These are phyloP conservation scores for Botrytis galanthina DNA, from an alignment of 2,329 filamentous ascomycete genomes.

Conservation along the genomic window DNA sequence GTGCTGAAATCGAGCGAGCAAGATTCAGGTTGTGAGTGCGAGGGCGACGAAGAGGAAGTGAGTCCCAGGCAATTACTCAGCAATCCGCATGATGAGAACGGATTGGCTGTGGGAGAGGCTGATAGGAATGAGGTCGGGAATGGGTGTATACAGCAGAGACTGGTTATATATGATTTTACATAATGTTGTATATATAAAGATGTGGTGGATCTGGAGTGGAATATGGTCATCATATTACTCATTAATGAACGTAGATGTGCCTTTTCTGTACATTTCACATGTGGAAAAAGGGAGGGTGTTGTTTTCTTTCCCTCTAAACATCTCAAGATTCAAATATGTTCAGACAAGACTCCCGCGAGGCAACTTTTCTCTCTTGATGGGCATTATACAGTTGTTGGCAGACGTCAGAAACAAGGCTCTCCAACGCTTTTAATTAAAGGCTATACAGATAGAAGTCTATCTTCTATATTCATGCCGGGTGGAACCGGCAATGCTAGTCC, in stretches of 20 bases:
- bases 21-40: background rate
- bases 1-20: slow-evolving; percentile 47
- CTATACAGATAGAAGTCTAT: background rate
- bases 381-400: background rate
- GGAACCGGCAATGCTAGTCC: background rate
- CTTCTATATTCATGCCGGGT: background rate
- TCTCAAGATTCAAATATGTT: background rate
- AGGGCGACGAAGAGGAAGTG: background rate
- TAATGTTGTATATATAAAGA: background rate
- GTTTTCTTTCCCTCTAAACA: background rate
- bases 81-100: background rate
- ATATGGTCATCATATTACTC: background rate
- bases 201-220: background rate
- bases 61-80: background rate
- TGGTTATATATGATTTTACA: slow-evolving; percentile 71
- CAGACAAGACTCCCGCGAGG: background rate
- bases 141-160: slow-evolving; percentile 45
- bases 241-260: background rate
- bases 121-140: background rate
- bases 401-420: background rate
- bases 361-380: background rate
- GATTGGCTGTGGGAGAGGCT: too few species aligned
- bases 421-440: background rate
- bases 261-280: background rate
- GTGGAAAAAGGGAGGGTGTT: background rate